Base-by-base conservation (phyloP, 2,329 filamentous ascomycete species). In the Penicillium sp. region DNA sequence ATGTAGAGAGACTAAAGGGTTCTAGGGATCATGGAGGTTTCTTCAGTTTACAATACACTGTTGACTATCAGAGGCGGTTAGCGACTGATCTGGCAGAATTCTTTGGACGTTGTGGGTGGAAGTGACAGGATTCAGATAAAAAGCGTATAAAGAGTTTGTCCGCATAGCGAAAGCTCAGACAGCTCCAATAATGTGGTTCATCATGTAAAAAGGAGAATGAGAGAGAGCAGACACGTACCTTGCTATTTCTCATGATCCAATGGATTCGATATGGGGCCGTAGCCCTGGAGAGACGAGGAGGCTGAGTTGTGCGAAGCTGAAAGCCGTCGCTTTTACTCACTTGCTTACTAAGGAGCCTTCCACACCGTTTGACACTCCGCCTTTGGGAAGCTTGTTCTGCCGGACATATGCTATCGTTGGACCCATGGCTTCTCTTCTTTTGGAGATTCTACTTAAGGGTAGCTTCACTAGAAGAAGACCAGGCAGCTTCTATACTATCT, bases 131-230 rank as follows among this genome's bases (percentile, higher is more conserved):
- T 62, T 71, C 67, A 67, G 52, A 36, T 36, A 13, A 67, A 68
- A 68, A 67, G 67, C 83, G 84, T 86, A 82, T 74, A 77, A 76
- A n/a, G 79, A 75, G 77, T 80, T 71, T 76, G 78, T 89, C 86
- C 82, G 80, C 85, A 87, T 69, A 76, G 66, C 72, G 57, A 70
- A 63, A 72, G 72, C 79, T 83, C 83, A 86, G 87, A 90, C 86
- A 90, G 87, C 87, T 90, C 87, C 87, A 90, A 90, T 90, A 88
- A 71, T 69, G 70, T 67, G 65, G 67, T 71, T 86, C 84, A 86
- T 86, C 84, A 84, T 77, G 56, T 53, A 59, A 63, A 59, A 21
- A 47, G 13, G 40, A 43, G 29, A 47, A 46, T 8, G 22, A 34
- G 38, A 24, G 14, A 32, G 29, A 31, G 24, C 4, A 38, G 31